Evolutionary conservation across 1,139 yeast genomes (phyloP), one percentile per base, ranked within the genome.

Genomic region (Citeromyces hawaiiensis): DNA sequence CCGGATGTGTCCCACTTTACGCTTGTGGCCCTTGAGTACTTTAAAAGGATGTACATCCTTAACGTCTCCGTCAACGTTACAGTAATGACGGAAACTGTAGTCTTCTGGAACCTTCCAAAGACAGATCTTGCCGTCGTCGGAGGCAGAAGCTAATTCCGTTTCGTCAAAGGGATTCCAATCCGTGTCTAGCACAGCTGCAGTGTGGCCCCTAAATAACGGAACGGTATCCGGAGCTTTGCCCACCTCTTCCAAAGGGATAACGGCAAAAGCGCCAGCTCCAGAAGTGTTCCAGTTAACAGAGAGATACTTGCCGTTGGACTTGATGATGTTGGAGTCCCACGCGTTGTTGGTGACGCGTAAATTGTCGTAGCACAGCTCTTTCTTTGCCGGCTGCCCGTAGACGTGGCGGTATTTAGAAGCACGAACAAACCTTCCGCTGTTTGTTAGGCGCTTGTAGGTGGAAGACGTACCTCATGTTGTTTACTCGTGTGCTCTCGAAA

Each of bases 211-310:
- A 59, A 88, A 91, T 49, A 91, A 69, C 2, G 97, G 91, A 38
- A 87, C 91, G 44, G 82, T 76, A 52, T 91, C 98, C 4, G 96
- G 97, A 8, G 91, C 79, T 58, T 87, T 91, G n/a, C 97, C 97
- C 15, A 76, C 80, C 58, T 88, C 96, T 8, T 59, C 55, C 25
- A 85, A 64, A 2, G 98, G 98, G 42, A 91, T 77, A 13, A 91
- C 82, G 1, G 95, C 96, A 66, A 91, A 88, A 0, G 97, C 93
- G 40, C 98, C 98, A 45, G 97, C 97, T 36, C 97, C 97, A 6
- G 94, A 81, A 16, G 96, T 70, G 45, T 85, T 87, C 96, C 96
- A 87, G 58, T 86, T 87, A 45, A 86, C 83, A 0, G 96, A 71
- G 34, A 91, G 62, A 54, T 75, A 91, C 58, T 82, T 80, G 29